Conservation (phyloP, 148 eudicot genomes). For the Heliamphora exappendiculata region DNA sequence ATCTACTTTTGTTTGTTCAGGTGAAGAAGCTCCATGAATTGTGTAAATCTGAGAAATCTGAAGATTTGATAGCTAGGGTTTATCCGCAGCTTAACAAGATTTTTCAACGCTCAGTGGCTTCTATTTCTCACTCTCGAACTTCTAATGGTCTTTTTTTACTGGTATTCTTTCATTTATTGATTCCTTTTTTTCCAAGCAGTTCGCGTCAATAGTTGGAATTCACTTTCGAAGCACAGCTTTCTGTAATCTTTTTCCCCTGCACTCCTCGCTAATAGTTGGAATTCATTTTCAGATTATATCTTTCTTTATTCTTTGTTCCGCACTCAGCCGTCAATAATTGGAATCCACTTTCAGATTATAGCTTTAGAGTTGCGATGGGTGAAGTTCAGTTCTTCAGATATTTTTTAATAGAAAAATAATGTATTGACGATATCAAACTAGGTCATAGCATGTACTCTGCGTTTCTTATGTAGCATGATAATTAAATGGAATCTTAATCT, state of each 20-base stretch:
- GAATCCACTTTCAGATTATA: not conserved
- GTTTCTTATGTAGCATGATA: not conserved
- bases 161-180: constrained; percentile 24
- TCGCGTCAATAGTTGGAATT: not conserved
- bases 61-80: constrained; percentile 89
- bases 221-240: too few relatives aligned
- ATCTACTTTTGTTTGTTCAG: constrained; percentile 25
- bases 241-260: too few relatives aligned
- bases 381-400: not conserved
- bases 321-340: not conserved
- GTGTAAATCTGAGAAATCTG: constrained; percentile 76
- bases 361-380: too few relatives aligned
- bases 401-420: not conserved
- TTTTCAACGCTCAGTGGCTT: constrained; percentile 74
- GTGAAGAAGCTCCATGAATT: constrained; percentile 65
- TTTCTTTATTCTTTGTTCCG: too few relatives aligned
- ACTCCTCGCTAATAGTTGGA: too few relatives aligned
- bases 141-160: constrained; percentile 69
- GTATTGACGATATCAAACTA: not conserved
- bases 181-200: not conserved
- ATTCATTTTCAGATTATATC: too few relatives aligned
- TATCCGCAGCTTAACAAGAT: constrained; percentile 75
- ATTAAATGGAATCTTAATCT: not conserved
- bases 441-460: not conserved
- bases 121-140: constrained; percentile 57